Conservation (phyloP, 257 asterid genomes). For the Solanum virginianum region DNA sequence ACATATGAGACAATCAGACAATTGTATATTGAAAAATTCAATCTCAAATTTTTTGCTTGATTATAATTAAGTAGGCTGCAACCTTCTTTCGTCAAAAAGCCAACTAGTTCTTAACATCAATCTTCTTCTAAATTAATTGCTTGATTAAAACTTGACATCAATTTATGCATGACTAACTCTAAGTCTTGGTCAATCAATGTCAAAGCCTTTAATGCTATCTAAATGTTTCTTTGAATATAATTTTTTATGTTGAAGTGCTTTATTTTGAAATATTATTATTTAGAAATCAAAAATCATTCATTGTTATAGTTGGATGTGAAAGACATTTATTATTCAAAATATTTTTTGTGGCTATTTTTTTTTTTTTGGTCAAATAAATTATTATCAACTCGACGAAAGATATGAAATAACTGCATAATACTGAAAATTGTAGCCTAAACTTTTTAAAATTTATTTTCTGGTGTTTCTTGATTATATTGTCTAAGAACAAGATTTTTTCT, state of each 20-base stretch:
- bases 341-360: background rate
- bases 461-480: too few species aligned
- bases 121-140: background rate
- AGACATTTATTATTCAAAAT: background rate
- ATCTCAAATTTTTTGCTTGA: too few species aligned
- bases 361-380: background rate
- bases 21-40: too few species aligned
- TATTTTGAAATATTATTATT: background rate
- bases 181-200: background rate
- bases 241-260: background rate
- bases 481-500: too few species aligned
- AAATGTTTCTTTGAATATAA: too few species aligned
- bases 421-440: background rate
- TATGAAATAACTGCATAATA: too few species aligned
- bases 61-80: too few species aligned
- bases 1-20: too few species aligned
- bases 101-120: background rate
- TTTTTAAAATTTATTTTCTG: too few species aligned
- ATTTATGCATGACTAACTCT: background rate
- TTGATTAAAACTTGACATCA: background rate
- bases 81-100: too few species aligned
- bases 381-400: background rate
- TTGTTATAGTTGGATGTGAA: background rate
- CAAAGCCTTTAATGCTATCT: too few species aligned
- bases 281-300: background rate